Percentiles rank a stretch among this genome's conserved stretches.
These are phyloP conservation scores for Trichoderma atrobrunneum DNA, from an alignment of 2,329 filamentous ascomycete species.

Conservation along the genomic window DNA sequence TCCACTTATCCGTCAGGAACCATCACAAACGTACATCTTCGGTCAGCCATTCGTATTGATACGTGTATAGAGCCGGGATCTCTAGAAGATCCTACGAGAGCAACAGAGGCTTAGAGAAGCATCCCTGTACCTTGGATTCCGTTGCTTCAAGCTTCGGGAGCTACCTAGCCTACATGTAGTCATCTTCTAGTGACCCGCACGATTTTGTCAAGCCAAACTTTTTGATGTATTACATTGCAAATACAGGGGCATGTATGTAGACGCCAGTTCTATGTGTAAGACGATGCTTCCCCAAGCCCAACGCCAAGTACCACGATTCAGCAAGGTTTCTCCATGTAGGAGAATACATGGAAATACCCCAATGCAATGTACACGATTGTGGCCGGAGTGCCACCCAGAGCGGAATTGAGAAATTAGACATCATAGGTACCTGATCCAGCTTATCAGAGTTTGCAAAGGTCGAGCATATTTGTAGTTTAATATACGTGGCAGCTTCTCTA, in stretches of 20 bases:
- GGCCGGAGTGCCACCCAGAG: not conserved
- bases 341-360: not conserved
- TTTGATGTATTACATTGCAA: not conserved
- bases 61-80: not conserved
- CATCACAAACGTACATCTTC: not conserved
- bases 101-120: not conserved
- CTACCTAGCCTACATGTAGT: not conserved
- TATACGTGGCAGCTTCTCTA: not conserved
- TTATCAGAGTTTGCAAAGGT: not conserved
- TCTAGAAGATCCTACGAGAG: not conserved
- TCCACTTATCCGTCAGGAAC: not conserved
- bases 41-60: not conserved
- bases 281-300: not conserved
- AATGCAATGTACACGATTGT: not conserved
- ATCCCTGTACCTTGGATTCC: not conserved
- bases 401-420: not conserved
- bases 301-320: not conserved
- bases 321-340: not conserved
- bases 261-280: not conserved
- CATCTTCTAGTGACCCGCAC: not conserved
- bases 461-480: not conserved
- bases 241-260: not conserved
- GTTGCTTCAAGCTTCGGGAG: not conserved
- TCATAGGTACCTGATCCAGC: not conserved
- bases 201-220: not conserved